Percentiles rank a stretch among this genome's conserved stretches.
These are phyloP conservation scores for Nakaseomyces kungkrabaensis DNA, from an alignment of 1,139 yeast species.

Conservation along the genomic window DNA sequence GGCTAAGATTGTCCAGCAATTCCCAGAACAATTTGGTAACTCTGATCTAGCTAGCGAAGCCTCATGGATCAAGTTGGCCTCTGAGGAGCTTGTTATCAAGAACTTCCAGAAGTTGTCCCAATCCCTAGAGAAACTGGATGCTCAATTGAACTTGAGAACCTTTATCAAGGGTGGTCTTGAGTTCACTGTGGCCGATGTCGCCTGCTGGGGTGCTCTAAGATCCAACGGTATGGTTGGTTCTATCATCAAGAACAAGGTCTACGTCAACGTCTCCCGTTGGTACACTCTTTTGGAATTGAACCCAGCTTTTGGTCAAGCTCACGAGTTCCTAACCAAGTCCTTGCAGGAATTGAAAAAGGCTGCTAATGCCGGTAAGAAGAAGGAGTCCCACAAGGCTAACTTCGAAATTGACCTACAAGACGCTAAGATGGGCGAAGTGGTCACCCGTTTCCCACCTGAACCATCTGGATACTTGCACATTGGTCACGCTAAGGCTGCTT, in stretches of 20 bases:
- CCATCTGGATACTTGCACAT: conserved; percentile 91
- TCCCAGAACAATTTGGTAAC: not conserved
- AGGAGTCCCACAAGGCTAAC: conserved; percentile 78
- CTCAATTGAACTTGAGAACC: conserved; percentile 77
- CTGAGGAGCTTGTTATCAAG: conserved; percentile 53
- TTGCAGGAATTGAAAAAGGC: conserved; percentile 66
- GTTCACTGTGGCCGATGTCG: conserved; percentile 68
- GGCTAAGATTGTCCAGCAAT: conserved; percentile 31
- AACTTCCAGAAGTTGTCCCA: conserved; percentile 79
- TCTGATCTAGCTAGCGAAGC: conserved; percentile 37
- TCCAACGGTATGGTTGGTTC: conserved; percentile 91
- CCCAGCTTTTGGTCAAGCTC: conserved; percentile 57
- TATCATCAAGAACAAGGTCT: conserved; percentile 72
- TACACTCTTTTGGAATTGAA: conserved; percentile 65
- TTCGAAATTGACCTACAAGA: conserved; percentile 86
- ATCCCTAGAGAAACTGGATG: conserved; percentile 71
- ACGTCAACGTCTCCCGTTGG: conserved; percentile 88
- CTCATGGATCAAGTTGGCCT: conserved; percentile 3
- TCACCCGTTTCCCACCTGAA: conserved; percentile 87
- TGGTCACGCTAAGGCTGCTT: conserved; percentile 97
- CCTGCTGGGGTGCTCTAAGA: conserved; percentile 89
- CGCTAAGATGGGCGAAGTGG: conserved; percentile 88
- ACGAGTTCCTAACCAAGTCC: conserved; percentile 57
- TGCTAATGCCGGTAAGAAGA: conserved; percentile 52
- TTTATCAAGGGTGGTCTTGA: conserved; percentile 54